These are phyloP conservation scores for Vaccinium vitisidaea DNA, from an alignment of 148 eudicot species.

Conservation along the genomic window DNA sequence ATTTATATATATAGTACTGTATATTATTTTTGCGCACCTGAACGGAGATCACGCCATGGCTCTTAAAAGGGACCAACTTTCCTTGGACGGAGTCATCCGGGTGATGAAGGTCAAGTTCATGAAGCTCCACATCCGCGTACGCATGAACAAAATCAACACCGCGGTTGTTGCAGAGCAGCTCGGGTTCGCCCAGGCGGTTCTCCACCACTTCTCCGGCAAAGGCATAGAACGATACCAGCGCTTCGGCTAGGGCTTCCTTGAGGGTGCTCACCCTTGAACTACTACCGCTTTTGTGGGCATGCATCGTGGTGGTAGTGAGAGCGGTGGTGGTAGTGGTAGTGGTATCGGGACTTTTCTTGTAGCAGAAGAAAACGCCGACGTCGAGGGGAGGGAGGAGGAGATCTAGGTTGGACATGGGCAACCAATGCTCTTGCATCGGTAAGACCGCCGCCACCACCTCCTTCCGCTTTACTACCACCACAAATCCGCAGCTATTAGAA, in stretches of 20 bases:
- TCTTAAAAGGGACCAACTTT: slow-evolving; percentile 7
- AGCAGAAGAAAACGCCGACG: slow-evolving; percentile 17
- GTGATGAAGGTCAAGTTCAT: neutral
- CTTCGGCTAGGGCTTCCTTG: slow-evolving; percentile 15
- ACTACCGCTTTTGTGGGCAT: neutral
- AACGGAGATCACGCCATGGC: neutral
- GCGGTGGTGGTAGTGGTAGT: too few species aligned
- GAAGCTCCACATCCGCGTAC: slow-evolving; percentile 12
- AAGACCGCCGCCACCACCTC: slow-evolving; percentile 15
- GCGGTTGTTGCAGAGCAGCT: slow-evolving; percentile 10
- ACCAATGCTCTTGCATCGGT: slow-evolving; percentile 14
- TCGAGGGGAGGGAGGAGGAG: slow-evolving; percentile 9
- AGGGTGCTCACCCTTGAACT: neutral
- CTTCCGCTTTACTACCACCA: neutral
- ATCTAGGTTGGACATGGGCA: slow-evolving; percentile 17
- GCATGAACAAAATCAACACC: slow-evolving; percentile 12
- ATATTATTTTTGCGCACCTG: neutral
- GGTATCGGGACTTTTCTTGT: neutral
- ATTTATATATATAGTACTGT: neutral
- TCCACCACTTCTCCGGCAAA: slow-evolving; percentile 8
- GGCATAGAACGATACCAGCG: slow-evolving; percentile 8
- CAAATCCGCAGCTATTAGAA: neutral
- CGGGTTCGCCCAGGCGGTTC: slow-evolving; percentile 12
- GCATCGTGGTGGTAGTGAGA: neutral
- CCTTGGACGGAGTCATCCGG: slow-evolving; percentile 12